phyloP scores from a whole-genome alignment of 106 monocot species.

The Allium fistulosum region DNA sequence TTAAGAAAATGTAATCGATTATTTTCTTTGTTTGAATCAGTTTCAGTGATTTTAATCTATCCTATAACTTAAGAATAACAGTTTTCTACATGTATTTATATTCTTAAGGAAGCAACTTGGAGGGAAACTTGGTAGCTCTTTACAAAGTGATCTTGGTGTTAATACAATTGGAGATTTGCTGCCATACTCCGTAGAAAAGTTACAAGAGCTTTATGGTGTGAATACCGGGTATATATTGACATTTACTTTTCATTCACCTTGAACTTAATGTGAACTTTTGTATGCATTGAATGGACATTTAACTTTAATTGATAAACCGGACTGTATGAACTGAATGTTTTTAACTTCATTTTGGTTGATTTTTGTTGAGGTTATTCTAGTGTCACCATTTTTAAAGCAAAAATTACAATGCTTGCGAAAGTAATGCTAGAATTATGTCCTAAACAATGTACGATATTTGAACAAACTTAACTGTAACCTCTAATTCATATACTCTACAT shows the following conservation, averaged over 20 bases:
- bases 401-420: too few relatives aligned
- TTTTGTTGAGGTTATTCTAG: too few relatives aligned
- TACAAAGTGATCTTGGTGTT: slow-evolving; percentile 83
- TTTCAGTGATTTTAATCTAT: background rate
- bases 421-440: too few relatives aligned
- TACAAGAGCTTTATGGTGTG: slow-evolving; percentile 76
- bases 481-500: too few relatives aligned
- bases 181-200: slow-evolving; percentile 57
- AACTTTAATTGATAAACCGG: too few relatives aligned
- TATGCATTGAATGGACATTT: background rate
- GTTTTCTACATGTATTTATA: background rate
- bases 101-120: slow-evolving; percentile 79
- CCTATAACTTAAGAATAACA: background rate
- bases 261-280: slow-evolving; percentile 1
- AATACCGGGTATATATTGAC: slow-evolving; percentile 69
- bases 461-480: too few relatives aligned
- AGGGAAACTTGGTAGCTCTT: slow-evolving; percentile 85
- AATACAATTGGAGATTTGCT: slow-evolving; percentile 81
- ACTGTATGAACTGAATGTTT: too few relatives aligned
- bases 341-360: too few relatives aligned
- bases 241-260: slow-evolving; percentile 3
- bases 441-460: too few relatives aligned
- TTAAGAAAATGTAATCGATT: slow-evolving; percentile 86
- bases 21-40: background rate
- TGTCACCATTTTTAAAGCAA: too few relatives aligned